phyloP scores from a whole-genome alignment of 257 asterid species.

The Petunia secreta region DNA sequence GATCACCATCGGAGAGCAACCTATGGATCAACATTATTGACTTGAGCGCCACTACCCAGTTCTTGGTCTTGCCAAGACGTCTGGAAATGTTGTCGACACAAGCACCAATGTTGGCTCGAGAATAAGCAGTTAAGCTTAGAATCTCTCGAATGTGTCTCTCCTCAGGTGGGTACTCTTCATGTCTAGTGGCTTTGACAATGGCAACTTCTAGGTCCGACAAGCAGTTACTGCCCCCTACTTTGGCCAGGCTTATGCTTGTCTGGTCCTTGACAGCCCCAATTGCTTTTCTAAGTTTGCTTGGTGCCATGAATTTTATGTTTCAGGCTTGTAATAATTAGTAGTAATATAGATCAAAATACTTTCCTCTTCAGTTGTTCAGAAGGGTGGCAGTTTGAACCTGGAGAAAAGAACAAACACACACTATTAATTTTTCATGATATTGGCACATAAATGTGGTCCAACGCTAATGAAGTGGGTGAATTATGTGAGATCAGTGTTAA shows the following conservation, averaged over 20 bases:
- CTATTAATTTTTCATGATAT: neutral
- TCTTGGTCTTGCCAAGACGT: constrained; percentile 80
- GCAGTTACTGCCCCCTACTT: constrained; percentile 64
- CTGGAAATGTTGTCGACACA: constrained; percentile 68
- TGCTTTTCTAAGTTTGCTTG: constrained; percentile 84
- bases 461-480: neutral
- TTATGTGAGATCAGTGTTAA: neutral
- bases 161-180: constrained; percentile 89
- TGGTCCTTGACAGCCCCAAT: constrained; percentile 91
- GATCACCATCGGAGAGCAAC: constrained; percentile 77
- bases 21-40: constrained; percentile 86
- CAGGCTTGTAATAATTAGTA: neutral
- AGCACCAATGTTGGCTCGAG: constrained; percentile 64
- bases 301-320: constrained; percentile 52
- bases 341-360: neutral
- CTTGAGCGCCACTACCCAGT: constrained; percentile 91
- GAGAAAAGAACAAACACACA: neutral
- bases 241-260: constrained; percentile 90
- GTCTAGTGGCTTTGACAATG: constrained; percentile 92
- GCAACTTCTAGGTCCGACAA: constrained; percentile 89
- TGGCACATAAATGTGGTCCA: neutral
- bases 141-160: constrained; percentile 80
- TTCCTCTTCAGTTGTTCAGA: neutral
- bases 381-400: neutral
- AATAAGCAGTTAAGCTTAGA: constrained; percentile 68